Base-by-base conservation (phyloP, 345 rosid genomes). In the Bruguiera gymnorhiza region DNA sequence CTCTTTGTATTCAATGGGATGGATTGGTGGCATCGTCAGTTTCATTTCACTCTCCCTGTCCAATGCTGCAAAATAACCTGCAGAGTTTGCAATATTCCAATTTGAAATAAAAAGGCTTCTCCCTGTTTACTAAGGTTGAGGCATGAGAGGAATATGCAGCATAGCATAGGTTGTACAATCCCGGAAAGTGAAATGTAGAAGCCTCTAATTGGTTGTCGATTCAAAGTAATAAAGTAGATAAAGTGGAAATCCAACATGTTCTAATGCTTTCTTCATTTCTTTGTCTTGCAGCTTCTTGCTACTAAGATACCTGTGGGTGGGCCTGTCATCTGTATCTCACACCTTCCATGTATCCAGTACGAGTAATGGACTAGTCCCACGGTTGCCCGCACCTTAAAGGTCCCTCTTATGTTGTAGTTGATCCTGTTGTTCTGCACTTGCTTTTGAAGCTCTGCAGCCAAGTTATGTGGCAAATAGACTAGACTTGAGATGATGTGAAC, bases 261-360 rank as follows among this genome's bases (percentile, higher is more conserved):
- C 52, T 13, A 55, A 66, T n/a, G 60, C 50, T 15, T 43, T 43
- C 65, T 24, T 88, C 79, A 88, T 81, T 86, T 83, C 72, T 78
- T 87, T 27, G 90, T 86, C 56, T 77, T 83, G 85, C 97, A 91
- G 69, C 62, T 81, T 59, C 79, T 84, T 64, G 79, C 76, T 50
- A 89, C 80, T 39, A 94, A 76, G 21, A 77, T 80, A 27, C 98
- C 98, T 1, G 78, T 76, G 31, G 98, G 98, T 30, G 97, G 98
- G 75, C 93, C 82, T 2, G 86, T 81, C 86, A 87, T 76, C 59
- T 76, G 76, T 29, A 89, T 70, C 76, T 82, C 89, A 77, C 98
- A 94, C 74, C 86, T 84, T 21, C 86, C 83, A 37, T 91, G 97
- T 66, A 91, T 69, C 93, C 87, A 81, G 82, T 88, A 89, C 53